Conservation (phyloP, 176 grass and related monocot genomes). For the Oryza coarctata region DNA sequence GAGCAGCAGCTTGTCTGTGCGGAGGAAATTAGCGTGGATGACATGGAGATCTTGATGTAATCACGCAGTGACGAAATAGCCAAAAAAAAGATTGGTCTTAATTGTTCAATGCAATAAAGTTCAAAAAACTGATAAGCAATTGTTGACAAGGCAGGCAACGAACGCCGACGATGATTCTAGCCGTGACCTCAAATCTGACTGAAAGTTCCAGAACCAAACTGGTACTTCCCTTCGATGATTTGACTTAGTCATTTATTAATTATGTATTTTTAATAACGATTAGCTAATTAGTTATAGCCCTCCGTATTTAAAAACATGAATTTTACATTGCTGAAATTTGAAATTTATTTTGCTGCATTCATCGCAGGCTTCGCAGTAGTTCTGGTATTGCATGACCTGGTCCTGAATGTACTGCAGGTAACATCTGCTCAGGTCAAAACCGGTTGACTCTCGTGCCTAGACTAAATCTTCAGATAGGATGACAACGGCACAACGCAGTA, state of each 20-base stretch:
- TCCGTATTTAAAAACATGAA: no score
- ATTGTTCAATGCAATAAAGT: not conserved
- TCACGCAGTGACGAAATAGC: not conserved
- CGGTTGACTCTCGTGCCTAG: not conserved
- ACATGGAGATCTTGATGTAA: conserved; percentile 56
- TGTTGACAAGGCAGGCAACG: not conserved
- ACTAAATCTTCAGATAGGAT: not conserved
- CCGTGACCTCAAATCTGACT: not conserved
- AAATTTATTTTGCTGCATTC: no score
- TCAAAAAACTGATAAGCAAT: not conserved
- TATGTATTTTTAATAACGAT: no score
- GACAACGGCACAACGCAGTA: not conserved
- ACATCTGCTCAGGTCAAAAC: not conserved
- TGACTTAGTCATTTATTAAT: not conserved
- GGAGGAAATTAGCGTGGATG: conserved; percentile 40
- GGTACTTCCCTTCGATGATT: not conserved
- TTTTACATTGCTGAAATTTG: no score
- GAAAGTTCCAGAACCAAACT: not conserved
- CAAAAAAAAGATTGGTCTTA: not conserved
- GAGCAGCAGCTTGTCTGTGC: not conserved
- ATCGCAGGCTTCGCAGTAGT: not conserved
- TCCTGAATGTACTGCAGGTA: not conserved
- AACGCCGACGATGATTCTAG: not conserved
- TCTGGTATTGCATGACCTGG: not conserved
- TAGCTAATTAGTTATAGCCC: no score